A percentile compares a stretch with the other conserved stretches of the same genome.
Evolutionary conservation across 73 alveolate species (phyloP).

Genomic region (Paramecium pentaurelia): DNA sequence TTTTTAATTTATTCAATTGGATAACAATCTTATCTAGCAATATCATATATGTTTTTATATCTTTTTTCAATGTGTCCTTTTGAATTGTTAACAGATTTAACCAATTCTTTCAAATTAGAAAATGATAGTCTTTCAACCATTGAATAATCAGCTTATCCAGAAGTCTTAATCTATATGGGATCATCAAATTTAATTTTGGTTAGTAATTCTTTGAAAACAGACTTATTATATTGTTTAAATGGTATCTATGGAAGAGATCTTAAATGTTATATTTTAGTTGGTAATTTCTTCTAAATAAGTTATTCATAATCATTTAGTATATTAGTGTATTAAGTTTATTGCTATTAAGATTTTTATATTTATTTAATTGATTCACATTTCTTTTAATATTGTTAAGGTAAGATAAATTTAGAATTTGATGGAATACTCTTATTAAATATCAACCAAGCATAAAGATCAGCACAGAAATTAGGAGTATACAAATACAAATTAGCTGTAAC

Average conservation of each 20-base stretch:
- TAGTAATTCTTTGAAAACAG: background rate
- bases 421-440: background rate
- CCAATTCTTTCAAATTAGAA: background rate
- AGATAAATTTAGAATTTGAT: conserved; percentile 4
- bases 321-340: background rate
- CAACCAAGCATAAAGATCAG: background rate
- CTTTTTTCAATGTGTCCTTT: background rate
- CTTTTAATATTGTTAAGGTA: background rate
- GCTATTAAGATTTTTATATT: background rate
- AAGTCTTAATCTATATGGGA: background rate
- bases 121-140: background rate
- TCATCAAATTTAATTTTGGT: background rate
- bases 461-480: background rate
- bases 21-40: conserved; percentile 6
- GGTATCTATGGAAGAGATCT: background rate
- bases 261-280: background rate
- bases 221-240: background rate
- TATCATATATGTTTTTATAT: background rate
- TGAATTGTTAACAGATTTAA: background rate
- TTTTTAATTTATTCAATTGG: background rate
- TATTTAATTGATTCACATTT: background rate
- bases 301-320: background rate
- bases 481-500: background rate
- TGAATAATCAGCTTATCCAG: background rate
- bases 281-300: background rate